Evolutionary conservation across 352 stramenopile genomes (phyloP).

Genomic region (Pythium rishiriense): DNA sequence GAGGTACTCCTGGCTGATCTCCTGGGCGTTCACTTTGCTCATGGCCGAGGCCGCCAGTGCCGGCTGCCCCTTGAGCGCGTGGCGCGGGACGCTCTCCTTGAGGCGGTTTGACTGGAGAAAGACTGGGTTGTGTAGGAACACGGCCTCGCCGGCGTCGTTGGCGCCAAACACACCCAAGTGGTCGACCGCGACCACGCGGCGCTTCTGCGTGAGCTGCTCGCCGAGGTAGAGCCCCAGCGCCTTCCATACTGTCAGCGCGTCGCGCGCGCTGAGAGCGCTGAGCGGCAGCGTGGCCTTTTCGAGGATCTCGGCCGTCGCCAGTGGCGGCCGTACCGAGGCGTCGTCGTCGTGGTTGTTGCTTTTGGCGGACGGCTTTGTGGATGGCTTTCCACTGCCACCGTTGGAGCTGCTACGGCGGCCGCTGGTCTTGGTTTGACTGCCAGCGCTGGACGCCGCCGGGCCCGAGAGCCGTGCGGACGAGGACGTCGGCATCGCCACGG

Average conservation of each 20-base stretch:
- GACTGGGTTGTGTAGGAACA: slow-evolving; percentile 40
- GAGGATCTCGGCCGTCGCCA: slow-evolving; percentile 42
- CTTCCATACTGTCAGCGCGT: slow-evolving; percentile 42
- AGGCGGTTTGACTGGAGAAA: slow-evolving; percentile 54
- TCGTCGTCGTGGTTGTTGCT: slow-evolving; percentile 12
- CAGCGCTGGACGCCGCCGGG: neutral
- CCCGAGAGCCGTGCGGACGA: slow-evolving; percentile 15
- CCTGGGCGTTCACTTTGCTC: slow-evolving; percentile 26
- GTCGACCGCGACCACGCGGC: slow-evolving; percentile 32
- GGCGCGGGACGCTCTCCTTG: slow-evolving; percentile 28
- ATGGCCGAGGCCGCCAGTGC: slow-evolving; percentile 28
- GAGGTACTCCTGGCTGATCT: slow-evolving; percentile 35
- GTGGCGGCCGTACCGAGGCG: neutral
- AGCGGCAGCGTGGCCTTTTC: slow-evolving; percentile 43
- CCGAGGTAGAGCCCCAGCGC: slow-evolving; percentile 37
- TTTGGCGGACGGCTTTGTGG: neutral
- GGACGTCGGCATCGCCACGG: slow-evolving; percentile 11
- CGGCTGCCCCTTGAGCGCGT: slow-evolving; percentile 27
- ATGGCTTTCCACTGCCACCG: neutral
- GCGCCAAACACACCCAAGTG: slow-evolving; percentile 44
- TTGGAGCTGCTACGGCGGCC: slow-evolving; percentile 1
- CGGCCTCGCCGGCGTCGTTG: slow-evolving; percentile 34
- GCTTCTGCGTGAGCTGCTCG: slow-evolving; percentile 32
- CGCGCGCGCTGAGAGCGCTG: slow-evolving; percentile 29
- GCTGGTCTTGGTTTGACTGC: neutral